These are phyloP conservation scores for Elaphomyces granulatus DNA, from an alignment of 495 filamentous ascomycete genomes.

Conservation along the genomic window DNA sequence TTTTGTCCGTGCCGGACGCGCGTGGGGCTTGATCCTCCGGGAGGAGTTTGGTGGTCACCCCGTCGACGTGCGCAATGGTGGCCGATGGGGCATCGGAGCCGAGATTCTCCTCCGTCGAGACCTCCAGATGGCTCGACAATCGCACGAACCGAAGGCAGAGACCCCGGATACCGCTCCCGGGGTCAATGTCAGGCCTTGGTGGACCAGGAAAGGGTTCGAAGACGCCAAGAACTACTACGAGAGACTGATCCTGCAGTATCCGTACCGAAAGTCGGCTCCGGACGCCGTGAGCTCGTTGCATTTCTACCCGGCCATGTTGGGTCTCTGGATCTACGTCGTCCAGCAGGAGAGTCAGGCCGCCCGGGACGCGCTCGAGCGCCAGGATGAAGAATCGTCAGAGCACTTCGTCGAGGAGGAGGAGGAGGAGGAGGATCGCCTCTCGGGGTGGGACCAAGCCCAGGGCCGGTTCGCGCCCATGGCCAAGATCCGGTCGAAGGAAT, in stretches of 20 bases:
- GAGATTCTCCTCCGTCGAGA: constrained; percentile 45
- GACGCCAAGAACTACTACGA: constrained; percentile 50
- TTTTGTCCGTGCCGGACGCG: constrained; percentile 45
- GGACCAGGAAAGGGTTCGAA: constrained; percentile 38
- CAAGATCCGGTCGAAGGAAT: constrained; percentile 17
- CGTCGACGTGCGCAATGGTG: constrained; percentile 41
- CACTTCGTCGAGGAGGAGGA: constrained; percentile 11
- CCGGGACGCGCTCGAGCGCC: constrained; percentile 13
- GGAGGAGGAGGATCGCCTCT: constrained; percentile 14
- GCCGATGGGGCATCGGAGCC: constrained; percentile 55
- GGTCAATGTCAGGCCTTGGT: constrained; percentile 13
- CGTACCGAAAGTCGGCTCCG: constrained; percentile 35
- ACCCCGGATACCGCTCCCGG: neutral
- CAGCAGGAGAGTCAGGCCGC: constrained; percentile 33
- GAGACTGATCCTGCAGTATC: constrained; percentile 51
- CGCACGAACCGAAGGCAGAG: neutral
- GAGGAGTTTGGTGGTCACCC: constrained; percentile 33
- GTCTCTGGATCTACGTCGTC: constrained; percentile 48
- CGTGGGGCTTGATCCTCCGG: constrained; percentile 50
- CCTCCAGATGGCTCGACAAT: constrained; percentile 11
- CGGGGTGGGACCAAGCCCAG: constrained; percentile 4
- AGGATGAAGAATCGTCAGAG: constrained; percentile 11
- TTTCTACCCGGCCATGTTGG: constrained; percentile 56
- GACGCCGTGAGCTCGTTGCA: constrained; percentile 33
- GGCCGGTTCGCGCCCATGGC: constrained; percentile 12